Evolutionary conservation across 257 asterid species (phyloP), one percentile per base, ranked within the genome.

Genomic region (Buddleja alternifolia): DNA sequence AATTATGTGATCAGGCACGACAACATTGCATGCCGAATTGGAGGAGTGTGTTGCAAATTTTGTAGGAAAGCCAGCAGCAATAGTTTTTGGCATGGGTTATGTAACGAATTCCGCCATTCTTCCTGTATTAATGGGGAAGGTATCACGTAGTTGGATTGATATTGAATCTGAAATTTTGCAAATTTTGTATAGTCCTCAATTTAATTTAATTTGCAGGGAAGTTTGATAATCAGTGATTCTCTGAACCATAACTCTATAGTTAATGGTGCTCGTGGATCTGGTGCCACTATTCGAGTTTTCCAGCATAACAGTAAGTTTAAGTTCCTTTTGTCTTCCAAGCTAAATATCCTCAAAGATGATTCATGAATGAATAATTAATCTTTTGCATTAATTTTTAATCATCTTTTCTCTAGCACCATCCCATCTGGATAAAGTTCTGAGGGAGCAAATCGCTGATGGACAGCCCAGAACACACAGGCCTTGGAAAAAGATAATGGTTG

Each of bases 191-290:
- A 19, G 63, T 66, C 73, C 68, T 72, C 62, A 62, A 19, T 68
- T 53, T 16, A 50, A 73, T 68, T 66, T 24, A 39, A 64, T 69
- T 69, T 51, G 39, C 86, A 87, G 99, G 97, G 99, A 75, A 88
- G 96, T 59, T 83, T 94, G 82, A 91, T 94, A 16, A 91, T 94
- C 70, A 91, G 99, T 63, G 99, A 94, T 75, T 94, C 99, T 52
- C 73, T 94, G 75, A 94, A 94, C 81, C 99, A 94, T 77, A 94
- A 94, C 78, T 94, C 99, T 19, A 94, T 91, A 42, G 98, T 94
- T 54, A 94, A 91, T 76, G 99, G 99, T 21, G 99, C 99, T 45
- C 90, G 99, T 71, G 99, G 99, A 54, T 91, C 98, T 64, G 97
- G 98, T 71, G 99, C 98, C 60, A 87, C 98, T 60, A 67, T 94